Conservation (phyloP, 2,329 filamentous ascomycete genomes). For the Alternaria incomplexa region DNA sequence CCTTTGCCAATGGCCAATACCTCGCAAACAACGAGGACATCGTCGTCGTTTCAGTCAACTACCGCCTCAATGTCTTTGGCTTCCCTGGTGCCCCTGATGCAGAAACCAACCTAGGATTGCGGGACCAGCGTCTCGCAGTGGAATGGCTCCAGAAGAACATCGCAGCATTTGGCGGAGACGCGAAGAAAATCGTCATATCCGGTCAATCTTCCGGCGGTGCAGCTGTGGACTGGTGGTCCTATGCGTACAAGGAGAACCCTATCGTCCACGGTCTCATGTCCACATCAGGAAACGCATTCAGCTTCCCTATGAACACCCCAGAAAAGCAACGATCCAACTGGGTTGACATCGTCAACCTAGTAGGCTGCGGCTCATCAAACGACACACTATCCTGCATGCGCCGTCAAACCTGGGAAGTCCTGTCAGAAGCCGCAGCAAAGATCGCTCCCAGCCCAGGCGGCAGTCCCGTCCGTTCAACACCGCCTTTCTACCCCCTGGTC, state of each 20-base stretch:
- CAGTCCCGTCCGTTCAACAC: conserved; percentile 21
- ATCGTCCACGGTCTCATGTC: conserved; percentile 56
- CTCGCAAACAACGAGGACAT: conserved; percentile 47
- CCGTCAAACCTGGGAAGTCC: conserved; percentile 7
- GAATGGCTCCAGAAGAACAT: conserved; percentile 62
- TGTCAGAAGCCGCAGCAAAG: conserved; percentile 15
- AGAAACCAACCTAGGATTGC: conserved; percentile 57
- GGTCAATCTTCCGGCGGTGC: conserved; percentile 57
- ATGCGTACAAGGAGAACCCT: conserved; percentile 54
- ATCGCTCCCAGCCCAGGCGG: conserved; percentile 24
- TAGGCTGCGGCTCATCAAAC: conserved; percentile 17
- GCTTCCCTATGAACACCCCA: conserved; percentile 22
- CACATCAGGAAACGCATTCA: conserved; percentile 32
- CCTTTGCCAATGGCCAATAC: conserved; percentile 47
- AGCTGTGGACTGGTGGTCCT: conserved; percentile 56
- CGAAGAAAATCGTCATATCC: conserved; percentile 51
- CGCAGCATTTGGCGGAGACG: conserved; percentile 58
- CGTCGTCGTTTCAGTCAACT: conserved; percentile 53
- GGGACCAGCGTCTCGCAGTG: conserved; percentile 61
- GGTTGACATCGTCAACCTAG: conserved; percentile 16
- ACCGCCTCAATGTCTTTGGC: conserved; percentile 45
- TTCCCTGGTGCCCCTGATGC: conserved; percentile 40
- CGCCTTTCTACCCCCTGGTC: conserved; percentile 22
- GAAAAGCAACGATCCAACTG: conserved; percentile 22
- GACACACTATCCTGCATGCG: conserved; percentile 29